Base-by-base conservation (phyloP, 331 rosid genomes). In the Acacia concinna region DNA sequence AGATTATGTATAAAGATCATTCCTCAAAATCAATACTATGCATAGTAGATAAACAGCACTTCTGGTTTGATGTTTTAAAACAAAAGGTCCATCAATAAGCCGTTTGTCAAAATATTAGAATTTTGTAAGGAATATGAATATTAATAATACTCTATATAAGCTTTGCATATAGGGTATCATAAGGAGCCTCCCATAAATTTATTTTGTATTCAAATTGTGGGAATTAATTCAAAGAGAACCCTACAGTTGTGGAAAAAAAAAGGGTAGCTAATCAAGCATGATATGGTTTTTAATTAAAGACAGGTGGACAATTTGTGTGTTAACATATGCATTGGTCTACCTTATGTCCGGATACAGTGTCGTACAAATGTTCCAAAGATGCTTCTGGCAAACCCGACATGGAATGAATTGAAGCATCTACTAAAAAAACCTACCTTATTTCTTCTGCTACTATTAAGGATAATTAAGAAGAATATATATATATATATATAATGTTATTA, bases 361-460 rank as follows among this genome's bases (percentile, higher is more conserved):
- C 18, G 18, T 28, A 30, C 21, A 49, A 28, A 60, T 28, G 67
- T 60, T 60, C 15, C 68, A 81, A 78, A 78, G 67, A 65, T 86
- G 90, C 82, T 75, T 78, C 76, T 46, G 3, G 68, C 68, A 51
- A 30, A 64, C 47, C 81, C 76, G 80, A 85, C 90, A 84, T 82
- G 82, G 82, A 84, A 84, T 82, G 74, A n/a, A n/a, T n/a, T n/a
- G n/a, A 76, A 79, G 63, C 40, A 34, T 23, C 60, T 52, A 4
- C 59, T 20, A 2, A 8, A 52, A 17, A n/a, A 59, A 25, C 47
- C 38, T 57, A 12, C 17, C 3, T 27, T n/a, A n/a, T n/a, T 27
- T 57, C 27, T 27, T 49, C 43, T 76, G 57, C 41, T 43, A 54
- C 60, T 70, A 46, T 65, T 20, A 34, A 65, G 43, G 70, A 65